Base-by-base conservation (phyloP, 2,329 filamentous ascomycete genomes). In the Pestalotiopsis sp. region DNA sequence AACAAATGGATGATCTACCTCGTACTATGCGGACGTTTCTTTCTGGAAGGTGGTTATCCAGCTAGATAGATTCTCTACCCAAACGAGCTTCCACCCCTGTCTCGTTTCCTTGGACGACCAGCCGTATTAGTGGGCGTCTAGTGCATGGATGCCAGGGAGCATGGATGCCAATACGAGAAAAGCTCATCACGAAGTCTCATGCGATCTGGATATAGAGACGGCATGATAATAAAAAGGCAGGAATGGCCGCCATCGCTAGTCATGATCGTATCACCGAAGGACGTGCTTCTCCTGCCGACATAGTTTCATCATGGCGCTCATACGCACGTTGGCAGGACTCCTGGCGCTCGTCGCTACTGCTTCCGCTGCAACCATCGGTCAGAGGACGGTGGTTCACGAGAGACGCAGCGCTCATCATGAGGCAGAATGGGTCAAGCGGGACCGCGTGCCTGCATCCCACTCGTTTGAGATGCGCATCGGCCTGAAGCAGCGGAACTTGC, bases 401-500 rank as follows among this genome's bases (percentile, higher is more conserved):
- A 59, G 27, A 59, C 57, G 57, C 12, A 36, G 27, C 3, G 57
- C 57, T 7, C 57, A 59, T 36, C 57, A 36, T 59, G 57, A 59
- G 57, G 27, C 57, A 6, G 57, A 59, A 23, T 59, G 57, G 57
- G 17, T 6, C 5, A 59, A 59, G 25, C 57, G 57, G n/a, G 57
- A 36, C 57, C 57, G 57, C 4, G 23, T 36, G 7, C 57, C 57
- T 9, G 12, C 27, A 23, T 27, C 57, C 5, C 57, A 59, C 27
- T 59, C 57, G 27, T 59, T 59, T n/a, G 57, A 59, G 11, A 69
- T 71, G 68, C 66, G 68, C 62, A 67, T 74, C 65, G 74, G 70
- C 36, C 68, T 75, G 11, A 69, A 67, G 56, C 73, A 75, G 65
- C 67, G 64, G 27, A 72, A 76, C 59, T 67, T 75, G 4, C 69